phyloP scores from a whole-genome alignment of 2,329 filamentous ascomycete species.

The Arthrobotrys sphaeroides region DNA sequence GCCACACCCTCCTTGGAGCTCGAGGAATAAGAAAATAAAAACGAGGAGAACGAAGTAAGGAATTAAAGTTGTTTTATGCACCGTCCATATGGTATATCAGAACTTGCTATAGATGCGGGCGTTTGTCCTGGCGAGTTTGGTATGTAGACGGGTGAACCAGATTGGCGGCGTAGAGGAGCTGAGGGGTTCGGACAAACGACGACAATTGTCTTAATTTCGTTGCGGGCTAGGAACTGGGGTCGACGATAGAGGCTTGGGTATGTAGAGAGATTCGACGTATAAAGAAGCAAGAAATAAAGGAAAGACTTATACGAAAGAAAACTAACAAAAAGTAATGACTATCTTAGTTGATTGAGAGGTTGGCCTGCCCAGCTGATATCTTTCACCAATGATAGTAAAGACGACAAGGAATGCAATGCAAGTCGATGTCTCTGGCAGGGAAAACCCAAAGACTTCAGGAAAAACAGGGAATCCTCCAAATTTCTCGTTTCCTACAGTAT shows the following conservation, averaged over 20 bases:
- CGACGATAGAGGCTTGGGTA: slow-evolving; percentile 10
- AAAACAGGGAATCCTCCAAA: slow-evolving; percentile 9
- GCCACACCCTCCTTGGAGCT: slow-evolving; percentile 45
- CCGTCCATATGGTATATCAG: slow-evolving; percentile 8
- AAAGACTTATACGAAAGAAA: too few relatives aligned
- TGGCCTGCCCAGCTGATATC: slow-evolving; percentile 22
- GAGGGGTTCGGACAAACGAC: slow-evolving; percentile 24
- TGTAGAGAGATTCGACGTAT: not conserved
- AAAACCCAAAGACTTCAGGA: not conserved
- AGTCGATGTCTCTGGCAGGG: slow-evolving; percentile 33
- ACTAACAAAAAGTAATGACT: not conserved
- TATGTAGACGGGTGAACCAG: slow-evolving; percentile 16
- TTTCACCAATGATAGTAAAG: slow-evolving; percentile 32
- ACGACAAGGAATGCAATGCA: slow-evolving; percentile 38
- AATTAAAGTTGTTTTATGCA: slow-evolving; percentile 53
- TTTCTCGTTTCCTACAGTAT: slow-evolving; percentile 22
- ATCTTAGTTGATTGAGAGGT: slow-evolving; percentile 27
- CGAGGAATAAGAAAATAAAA: slow-evolving; percentile 12
- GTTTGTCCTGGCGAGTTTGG: slow-evolving; percentile 8
- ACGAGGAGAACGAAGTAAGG: slow-evolving; percentile 11
- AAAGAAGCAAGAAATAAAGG: not conserved
- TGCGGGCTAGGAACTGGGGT: slow-evolving; percentile 33
- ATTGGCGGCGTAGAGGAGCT: slow-evolving; percentile 45
- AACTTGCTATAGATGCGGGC: slow-evolving; percentile 32
- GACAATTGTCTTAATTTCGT: slow-evolving; percentile 48